Evolutionary conservation across 2,329 filamentous ascomycete species (phyloP), one percentile per base, ranked within the genome.

Genomic region (Verticillium isaacii): DNA sequence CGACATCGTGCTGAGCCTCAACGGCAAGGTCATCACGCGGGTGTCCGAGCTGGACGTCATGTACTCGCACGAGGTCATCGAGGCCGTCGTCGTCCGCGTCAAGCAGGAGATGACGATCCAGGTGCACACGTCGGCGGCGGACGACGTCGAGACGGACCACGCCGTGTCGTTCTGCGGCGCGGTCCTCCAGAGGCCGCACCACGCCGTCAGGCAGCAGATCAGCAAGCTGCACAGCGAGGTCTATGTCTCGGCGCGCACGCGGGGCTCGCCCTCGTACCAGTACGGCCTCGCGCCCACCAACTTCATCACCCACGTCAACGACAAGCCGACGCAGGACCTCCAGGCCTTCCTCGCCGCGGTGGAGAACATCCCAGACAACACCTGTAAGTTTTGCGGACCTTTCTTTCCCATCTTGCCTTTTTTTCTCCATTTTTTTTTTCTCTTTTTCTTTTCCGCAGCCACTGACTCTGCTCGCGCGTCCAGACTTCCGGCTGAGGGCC

Each of bases 261-360:
- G 92, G 56, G 93, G 92, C 34, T 94, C 90, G 2, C 92, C 92
- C 0, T 85, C 92, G 0, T 95, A 93, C 71, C 92, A 94, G 73
- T 97, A 97, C 71, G 93, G 93, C 17, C 85, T 99, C 34, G 92
- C 94, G 5, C 93, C 94, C 1, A 99, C 95, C 17, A 99, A 98
- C 76, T 99, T 99, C 77, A 91, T 99, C 74, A 96, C 94, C 0
- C 92, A 95, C 65, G 93, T 99, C 69, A 99, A 99, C 73, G 93
- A 92, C 60, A 85, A 91, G 62, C 82, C 90, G 17, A 98, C 95
- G 0, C 90, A 89, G 1, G 90, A 97, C 69, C 81, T 99, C 9
- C 85, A 91, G 68, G 78, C 85, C 3, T 98, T 99, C 75, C 81
- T 98, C 64, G 80, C 81, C 32, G 90, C 93, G 66, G 93, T 96